Evolutionary conservation across 768 basidiomycete genomes (phyloP).

Genomic region (Termitomyces sp.): DNA sequence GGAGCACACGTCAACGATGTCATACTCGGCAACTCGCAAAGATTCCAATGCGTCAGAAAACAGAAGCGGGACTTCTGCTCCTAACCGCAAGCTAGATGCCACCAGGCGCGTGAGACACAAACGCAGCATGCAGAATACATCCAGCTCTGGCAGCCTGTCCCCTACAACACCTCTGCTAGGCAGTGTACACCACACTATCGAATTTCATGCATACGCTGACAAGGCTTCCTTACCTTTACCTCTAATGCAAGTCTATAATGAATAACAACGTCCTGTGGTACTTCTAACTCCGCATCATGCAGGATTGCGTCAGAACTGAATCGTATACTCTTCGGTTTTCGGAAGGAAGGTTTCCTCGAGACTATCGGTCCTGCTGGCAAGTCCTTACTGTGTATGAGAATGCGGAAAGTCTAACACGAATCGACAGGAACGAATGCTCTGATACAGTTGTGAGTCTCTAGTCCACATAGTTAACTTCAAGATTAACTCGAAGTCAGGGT

Average conservation of each 20-base stretch:
- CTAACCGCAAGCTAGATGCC: conserved; percentile 38
- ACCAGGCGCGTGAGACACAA: conserved; percentile 69
- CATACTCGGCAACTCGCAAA: conserved; percentile 38
- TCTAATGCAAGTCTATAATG: conserved; percentile 50
- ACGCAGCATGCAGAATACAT: conserved; percentile 56
- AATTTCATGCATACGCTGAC: conserved; percentile 55
- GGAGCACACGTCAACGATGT: conserved; percentile 21
- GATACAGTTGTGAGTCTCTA: conserved; percentile 48
- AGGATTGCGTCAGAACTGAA: conserved; percentile 83
- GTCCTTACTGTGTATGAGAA: conserved; percentile 7
- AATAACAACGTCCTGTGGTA: neutral
- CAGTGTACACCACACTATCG: conserved; percentile 47
- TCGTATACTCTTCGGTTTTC: conserved; percentile 63
- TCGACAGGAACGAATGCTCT: conserved; percentile 68
- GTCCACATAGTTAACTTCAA: neutral
- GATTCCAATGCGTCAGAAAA: conserved; percentile 22
- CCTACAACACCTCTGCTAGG: conserved; percentile 60
- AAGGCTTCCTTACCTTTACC: conserved; percentile 75
- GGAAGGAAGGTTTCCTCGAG: conserved; percentile 78
- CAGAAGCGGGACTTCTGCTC: conserved; percentile 28
- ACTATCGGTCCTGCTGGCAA: conserved; percentile 84
- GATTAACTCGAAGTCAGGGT: conserved; percentile 36
- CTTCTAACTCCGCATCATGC: neutral
- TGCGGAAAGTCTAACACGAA: neutral
- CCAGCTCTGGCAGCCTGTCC: conserved; percentile 24